Base-by-base conservation (phyloP, 2,329 filamentous ascomycete genomes). In the Rhinocladiella similis region DNA sequence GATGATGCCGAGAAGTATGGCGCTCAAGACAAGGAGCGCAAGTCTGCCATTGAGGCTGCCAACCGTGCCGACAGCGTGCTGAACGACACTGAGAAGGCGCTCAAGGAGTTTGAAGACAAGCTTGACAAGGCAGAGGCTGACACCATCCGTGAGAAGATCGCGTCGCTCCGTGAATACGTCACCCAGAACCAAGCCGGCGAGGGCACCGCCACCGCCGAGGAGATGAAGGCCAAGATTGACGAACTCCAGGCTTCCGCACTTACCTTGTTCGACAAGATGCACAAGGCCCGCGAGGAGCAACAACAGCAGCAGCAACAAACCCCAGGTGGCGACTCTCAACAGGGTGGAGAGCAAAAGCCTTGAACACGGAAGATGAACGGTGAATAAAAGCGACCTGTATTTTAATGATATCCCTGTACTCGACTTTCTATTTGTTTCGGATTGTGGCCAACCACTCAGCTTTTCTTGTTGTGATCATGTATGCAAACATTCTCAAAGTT, bases 221-320 rank as follows among this genome's bases (percentile, higher is more conserved):
- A 97, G 78, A 88, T 99, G 77, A 97, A 97, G 89, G 86, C 90
- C 81, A 97, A 97, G 90, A 95, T 90, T 69, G 94, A 97, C 66
- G 93, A 97, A 78, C 89, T 99, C 72, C 94, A 97, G 82, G 90
- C 89, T 75, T 90, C 93, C 67, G 93, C 89, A 77, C 82, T 99
- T 79, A 96, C 90, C 80, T 87, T 97, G 71, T 97, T 99, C 77
- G 94, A 97, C 82, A 97, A 97, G 89, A 96, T 99, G 90, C 93
- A 99, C 89, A 95, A 96, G 84, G 91, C 93, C 67, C 88, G 90
- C 68, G 75, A 78, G 67, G 89, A 92, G 80, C 66, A 75, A 69
- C 73, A 78, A 68, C 75, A 80, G 72, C 71, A 78, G 68, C 75
- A 80, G 72, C 71, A 77, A 76, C 75, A 77, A 68, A 69, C 82